Evolutionary conservation across 139 green algal genomes (phyloP).

Genomic region (Trebouxia sp.): DNA sequence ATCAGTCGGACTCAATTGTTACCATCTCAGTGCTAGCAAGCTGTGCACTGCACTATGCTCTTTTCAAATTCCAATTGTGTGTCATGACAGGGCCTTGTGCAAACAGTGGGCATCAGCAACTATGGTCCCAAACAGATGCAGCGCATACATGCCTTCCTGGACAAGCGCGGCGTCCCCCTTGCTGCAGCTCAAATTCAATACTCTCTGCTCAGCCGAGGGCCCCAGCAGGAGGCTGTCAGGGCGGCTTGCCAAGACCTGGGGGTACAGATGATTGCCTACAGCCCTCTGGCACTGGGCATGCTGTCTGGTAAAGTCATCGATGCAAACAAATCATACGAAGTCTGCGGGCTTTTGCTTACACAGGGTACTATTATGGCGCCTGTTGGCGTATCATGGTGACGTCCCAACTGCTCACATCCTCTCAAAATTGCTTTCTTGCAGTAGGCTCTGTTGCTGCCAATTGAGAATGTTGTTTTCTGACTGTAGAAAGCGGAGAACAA

Average conservation of each 20-base stretch:
- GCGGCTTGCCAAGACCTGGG: conserved; percentile 85
- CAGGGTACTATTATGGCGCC: too few species aligned
- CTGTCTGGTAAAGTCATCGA: conserved; percentile 18
- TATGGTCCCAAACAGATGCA: conserved; percentile 75
- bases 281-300: conserved; percentile 85
- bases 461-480: too few species aligned
- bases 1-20: not conserved
- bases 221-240: conserved; percentile 60
- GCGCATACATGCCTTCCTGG: conserved; percentile 67
- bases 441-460: too few species aligned
- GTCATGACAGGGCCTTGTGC: conserved; percentile 66
- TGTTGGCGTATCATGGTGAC: not conserved
- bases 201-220: conserved; percentile 76
- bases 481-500: too few species aligned
- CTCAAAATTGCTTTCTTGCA: too few species aligned
- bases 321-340: not conserved
- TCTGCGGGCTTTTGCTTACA: not conserved
- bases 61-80: not conserved
- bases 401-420: too few species aligned
- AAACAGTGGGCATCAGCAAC: conserved; percentile 74
- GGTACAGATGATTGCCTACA: conserved; percentile 91
- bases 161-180: conserved; percentile 76
- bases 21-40: too few species aligned
- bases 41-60: not conserved
- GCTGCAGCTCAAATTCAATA: conserved; percentile 90